Conservation (phyloP, 2,329 filamentous ascomycete species). For the Botryosphaeria agaves region DNA sequence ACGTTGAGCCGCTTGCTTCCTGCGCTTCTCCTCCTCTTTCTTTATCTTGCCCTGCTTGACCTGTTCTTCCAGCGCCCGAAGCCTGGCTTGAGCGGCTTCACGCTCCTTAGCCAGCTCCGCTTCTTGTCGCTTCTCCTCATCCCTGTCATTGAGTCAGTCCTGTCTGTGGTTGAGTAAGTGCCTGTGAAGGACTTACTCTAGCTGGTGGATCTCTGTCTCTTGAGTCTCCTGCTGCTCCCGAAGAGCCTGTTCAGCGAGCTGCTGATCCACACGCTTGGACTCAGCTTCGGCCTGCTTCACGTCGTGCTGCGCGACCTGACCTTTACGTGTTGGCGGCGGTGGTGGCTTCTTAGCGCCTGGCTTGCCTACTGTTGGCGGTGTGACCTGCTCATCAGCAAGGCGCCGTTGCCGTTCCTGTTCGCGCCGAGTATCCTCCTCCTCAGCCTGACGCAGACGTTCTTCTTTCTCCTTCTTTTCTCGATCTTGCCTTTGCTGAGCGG, state of each 20-base stretch:
- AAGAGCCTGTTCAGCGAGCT: conserved; percentile 34
- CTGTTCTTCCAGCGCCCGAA: conserved; percentile 84
- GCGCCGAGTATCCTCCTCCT: conserved; percentile 81
- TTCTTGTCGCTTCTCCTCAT: conserved; percentile 57
- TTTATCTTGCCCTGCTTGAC: conserved; percentile 84
- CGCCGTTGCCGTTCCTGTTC: conserved; percentile 76
- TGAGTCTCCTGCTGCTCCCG: conserved; percentile 60
- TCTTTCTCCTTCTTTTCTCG: conserved; percentile 78
- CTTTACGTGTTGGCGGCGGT: conserved; percentile 60
- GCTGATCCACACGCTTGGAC: conserved; percentile 41
- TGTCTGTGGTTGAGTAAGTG: not conserved
- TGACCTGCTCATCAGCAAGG: conserved; percentile 57
- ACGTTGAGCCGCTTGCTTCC: conserved; percentile 72
- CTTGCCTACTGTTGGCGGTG: conserved; percentile 36
- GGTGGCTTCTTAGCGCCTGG: conserved; percentile 30
- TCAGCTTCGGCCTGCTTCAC: conserved; percentile 35
- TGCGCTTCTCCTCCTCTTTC: conserved; percentile 91
- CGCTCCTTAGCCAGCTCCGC: conserved; percentile 66
- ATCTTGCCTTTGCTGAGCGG: conserved; percentile 66
- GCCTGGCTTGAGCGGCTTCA: conserved; percentile 62
- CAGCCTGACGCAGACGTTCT: conserved; percentile 72
- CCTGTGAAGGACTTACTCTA: conserved; percentile 54
- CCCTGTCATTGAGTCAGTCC: conserved; percentile 34
- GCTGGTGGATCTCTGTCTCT: conserved; percentile 50
- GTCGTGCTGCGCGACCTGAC: conserved; percentile 41